A percentile compares a stretch with the other conserved stretches of the same genome.
Conservation (phyloP, 257 asterid genomes). For the Nicotiana undulata region DNA sequence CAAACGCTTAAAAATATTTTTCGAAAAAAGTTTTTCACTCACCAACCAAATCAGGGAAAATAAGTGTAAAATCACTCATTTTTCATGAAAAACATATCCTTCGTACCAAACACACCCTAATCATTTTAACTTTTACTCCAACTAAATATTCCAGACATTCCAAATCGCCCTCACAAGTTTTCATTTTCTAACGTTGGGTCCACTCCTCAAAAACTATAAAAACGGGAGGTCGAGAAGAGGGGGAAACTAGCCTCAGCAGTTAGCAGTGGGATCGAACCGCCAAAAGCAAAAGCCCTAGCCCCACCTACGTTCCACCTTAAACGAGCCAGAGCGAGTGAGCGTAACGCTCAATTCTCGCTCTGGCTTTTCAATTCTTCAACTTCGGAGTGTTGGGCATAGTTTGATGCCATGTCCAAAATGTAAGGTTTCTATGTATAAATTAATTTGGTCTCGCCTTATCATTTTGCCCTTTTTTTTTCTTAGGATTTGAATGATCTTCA, state of each 20-base stretch:
- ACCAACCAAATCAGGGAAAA: no score
- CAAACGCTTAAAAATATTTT: no score
- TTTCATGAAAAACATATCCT: no score
- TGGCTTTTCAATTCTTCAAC: neutral
- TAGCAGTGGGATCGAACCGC: neutral
- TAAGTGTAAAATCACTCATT: no score
- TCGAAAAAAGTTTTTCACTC: no score
- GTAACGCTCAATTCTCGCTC: constrained; percentile 8
- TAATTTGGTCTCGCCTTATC: neutral
- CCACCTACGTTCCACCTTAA: neutral
- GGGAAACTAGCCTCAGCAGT: neutral
- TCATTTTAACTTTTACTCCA: no score
- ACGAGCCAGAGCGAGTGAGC: constrained; percentile 8
- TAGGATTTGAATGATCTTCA: neutral
- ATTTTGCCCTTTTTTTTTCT: neutral
- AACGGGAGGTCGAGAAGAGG: neutral
- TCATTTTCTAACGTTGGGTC: neutral
- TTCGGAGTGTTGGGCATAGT: neutral
- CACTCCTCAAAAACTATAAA: neutral
- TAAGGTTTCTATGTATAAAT: neutral
- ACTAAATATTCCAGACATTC: neutral
- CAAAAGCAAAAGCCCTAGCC: neutral
- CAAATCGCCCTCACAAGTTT: neutral
- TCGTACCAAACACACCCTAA: no score
- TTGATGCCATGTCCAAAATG: constrained; percentile 8